These are phyloP conservation scores for Verticillium zaregamsianum DNA, from an alignment of 2,329 filamentous ascomycete genomes.

Conservation along the genomic window DNA sequence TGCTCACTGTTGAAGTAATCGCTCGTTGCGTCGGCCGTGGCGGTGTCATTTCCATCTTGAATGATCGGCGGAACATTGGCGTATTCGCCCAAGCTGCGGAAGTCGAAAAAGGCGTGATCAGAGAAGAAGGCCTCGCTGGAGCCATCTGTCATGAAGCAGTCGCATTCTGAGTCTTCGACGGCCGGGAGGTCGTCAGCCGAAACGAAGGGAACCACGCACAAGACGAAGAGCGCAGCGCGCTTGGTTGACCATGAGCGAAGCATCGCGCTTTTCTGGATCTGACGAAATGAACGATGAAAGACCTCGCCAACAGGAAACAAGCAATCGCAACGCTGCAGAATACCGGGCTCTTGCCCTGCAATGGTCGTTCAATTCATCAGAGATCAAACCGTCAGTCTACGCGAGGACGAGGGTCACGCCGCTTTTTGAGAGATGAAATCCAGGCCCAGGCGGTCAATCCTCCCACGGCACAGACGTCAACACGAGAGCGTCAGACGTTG, in stretches of 20 bases:
- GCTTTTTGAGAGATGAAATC: background rate
- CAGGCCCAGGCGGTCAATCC: background rate
- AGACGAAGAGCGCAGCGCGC: background rate
- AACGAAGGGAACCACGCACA: background rate
- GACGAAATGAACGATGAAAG: background rate
- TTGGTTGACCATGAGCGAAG: background rate
- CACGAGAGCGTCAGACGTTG: background rate
- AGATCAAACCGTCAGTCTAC: background rate
- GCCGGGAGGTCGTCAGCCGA: slow-evolving; percentile 10
- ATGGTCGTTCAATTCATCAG: background rate
- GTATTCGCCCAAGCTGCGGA: slow-evolving; percentile 35
- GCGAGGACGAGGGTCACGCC: background rate
- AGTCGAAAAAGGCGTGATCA: slow-evolving; percentile 46
- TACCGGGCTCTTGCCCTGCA: background rate
- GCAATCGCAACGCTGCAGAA: background rate
- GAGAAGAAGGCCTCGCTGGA: slow-evolving; percentile 37
- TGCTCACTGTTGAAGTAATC: slow-evolving; percentile 30
- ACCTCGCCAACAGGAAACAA: background rate
- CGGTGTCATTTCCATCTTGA: slow-evolving; percentile 19
- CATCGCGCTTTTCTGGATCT: background rate
- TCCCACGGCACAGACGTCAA: background rate
- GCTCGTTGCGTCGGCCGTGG: slow-evolving; percentile 27
- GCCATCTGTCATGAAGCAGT: slow-evolving; percentile 45
- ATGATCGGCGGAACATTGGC: slow-evolving; percentile 30
- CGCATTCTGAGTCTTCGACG: slow-evolving; percentile 32